Evolutionary conservation across 2,329 filamentous ascomycete genomes (phyloP).

Genomic region (Colletotrichum viniferum): DNA sequence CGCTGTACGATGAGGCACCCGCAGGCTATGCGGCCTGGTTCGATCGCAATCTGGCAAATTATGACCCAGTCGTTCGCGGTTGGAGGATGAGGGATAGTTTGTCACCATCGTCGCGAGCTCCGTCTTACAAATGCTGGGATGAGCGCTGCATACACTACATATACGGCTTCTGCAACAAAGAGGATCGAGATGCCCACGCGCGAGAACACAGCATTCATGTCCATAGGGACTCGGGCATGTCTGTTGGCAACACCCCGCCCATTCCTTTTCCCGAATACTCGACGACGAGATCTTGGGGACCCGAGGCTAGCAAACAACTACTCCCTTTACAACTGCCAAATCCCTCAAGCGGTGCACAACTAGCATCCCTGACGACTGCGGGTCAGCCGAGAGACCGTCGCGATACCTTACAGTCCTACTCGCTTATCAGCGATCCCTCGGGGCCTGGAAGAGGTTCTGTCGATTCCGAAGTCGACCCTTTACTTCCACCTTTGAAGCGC

Average conservation of each 20-base stretch:
- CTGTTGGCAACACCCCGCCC: constrained; percentile 40
- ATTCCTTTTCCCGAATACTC: constrained; percentile 38
- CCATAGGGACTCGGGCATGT: constrained; percentile 50
- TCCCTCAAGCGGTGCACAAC: constrained; percentile 33
- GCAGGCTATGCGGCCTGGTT: constrained; percentile 56
- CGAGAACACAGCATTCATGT: constrained; percentile 46
- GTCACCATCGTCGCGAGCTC: constrained; percentile 37
- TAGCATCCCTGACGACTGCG: constrained; percentile 39
- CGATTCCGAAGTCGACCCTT: constrained; percentile 54
- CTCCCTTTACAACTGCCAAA: constrained; percentile 46
- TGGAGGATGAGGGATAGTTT: constrained; percentile 42
- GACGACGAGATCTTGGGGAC: constrained; percentile 35
- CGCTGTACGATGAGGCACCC: constrained; percentile 44
- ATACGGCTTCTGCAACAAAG: constrained; percentile 57
- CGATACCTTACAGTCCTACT: constrained; percentile 43
- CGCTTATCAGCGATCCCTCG: constrained; percentile 44
- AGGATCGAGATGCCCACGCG: constrained; percentile 57
- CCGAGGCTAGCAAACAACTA: constrained; percentile 28
- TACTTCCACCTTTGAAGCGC: constrained; percentile 60
- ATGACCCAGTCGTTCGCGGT: constrained; percentile 51
- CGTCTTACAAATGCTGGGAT: constrained; percentile 59
- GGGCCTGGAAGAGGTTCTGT: constrained; percentile 40
- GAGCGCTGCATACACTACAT: constrained; percentile 62
- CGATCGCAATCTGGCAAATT: constrained; percentile 52
- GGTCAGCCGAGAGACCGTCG: constrained; percentile 42